phyloP scores from a whole-genome alignment of 352 stramenopile genomes.

The Phytophthora agathidicida region DNA sequence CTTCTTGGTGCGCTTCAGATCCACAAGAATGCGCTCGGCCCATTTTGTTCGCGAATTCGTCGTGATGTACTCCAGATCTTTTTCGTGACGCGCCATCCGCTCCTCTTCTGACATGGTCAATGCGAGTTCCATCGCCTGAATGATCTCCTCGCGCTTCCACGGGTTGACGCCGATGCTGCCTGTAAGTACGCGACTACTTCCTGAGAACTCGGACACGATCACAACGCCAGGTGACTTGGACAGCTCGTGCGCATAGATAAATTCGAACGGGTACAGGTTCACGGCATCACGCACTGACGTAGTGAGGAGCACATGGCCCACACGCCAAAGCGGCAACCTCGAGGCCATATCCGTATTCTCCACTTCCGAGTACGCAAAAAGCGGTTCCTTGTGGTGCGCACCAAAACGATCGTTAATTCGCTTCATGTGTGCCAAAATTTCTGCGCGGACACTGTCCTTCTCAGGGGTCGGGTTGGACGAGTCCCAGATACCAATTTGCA shows the following conservation, averaged over 20 bases:
- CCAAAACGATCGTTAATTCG: slow-evolving; percentile 79
- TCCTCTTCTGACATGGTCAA: slow-evolving; percentile 80
- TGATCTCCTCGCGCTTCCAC: slow-evolving; percentile 95
- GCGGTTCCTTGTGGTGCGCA: slow-evolving; percentile 42
- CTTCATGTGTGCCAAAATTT: slow-evolving; percentile 65
- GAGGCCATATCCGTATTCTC: slow-evolving; percentile 85
- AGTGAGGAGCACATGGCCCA: slow-evolving; percentile 76
- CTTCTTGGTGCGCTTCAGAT: slow-evolving; percentile 96
- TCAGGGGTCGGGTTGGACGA: slow-evolving; percentile 74
- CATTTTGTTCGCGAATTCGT: slow-evolving; percentile 96
- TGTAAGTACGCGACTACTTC: slow-evolving; percentile 95
- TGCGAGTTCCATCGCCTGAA: slow-evolving; percentile 66
- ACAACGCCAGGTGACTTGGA: slow-evolving; percentile 86
- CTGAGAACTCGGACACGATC: slow-evolving; percentile 98
- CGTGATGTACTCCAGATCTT: slow-evolving; percentile 93
- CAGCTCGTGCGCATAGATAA: slow-evolving; percentile 84
- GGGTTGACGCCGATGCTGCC: slow-evolving; percentile 98
- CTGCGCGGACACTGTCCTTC: slow-evolving; percentile 62
- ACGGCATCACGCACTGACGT: slow-evolving; percentile 83
- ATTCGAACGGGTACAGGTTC: slow-evolving; percentile 89
- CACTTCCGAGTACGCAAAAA: slow-evolving; percentile 76
- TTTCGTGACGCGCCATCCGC: slow-evolving; percentile 68
- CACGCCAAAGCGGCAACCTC: slow-evolving; percentile 72
- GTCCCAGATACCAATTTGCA: slow-evolving; percentile 85
- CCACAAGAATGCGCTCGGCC: slow-evolving; percentile 96